Conservation (phyloP, 2,329 filamentous ascomycete species). For the Botryosphaeria agaves region DNA sequence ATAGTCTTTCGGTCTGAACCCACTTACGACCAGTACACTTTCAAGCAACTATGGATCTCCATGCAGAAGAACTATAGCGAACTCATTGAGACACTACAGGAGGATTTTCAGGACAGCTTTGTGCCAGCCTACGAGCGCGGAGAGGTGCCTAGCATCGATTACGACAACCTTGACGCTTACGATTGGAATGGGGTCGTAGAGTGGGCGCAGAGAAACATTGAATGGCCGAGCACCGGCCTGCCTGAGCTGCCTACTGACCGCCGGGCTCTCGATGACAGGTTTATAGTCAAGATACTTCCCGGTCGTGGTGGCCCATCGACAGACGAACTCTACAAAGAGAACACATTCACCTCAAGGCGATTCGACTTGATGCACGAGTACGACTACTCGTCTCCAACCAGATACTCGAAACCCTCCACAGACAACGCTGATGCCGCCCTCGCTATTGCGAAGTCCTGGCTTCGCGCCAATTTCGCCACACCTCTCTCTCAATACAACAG, state of each 20-base stretch:
- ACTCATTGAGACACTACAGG: constrained; percentile 38
- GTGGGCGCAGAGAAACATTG: constrained; percentile 40
- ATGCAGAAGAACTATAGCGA: constrained; percentile 33
- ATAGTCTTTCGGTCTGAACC: constrained; percentile 11
- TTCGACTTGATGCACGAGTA: no score
- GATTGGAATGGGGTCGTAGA: constrained; percentile 50
- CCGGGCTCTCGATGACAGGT: constrained; percentile 26
- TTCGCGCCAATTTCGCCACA: constrained; percentile 26
- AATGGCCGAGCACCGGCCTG: constrained; percentile 8
- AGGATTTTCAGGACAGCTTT: constrained; percentile 48
- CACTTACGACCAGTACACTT: constrained; percentile 1
- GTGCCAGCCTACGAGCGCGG: constrained; percentile 46
- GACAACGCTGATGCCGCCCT: background rate
- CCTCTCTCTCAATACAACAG: constrained; percentile 21
- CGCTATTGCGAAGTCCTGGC: constrained; percentile 22
- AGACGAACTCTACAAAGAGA: constrained; percentile 33
- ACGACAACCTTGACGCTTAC: constrained; percentile 43
- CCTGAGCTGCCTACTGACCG: constrained; percentile 32
- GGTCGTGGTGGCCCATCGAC: constrained; percentile 28
- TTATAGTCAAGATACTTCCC: constrained; percentile 21
- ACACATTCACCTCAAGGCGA: constrained; percentile 25
- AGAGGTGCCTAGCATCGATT: constrained; percentile 44
- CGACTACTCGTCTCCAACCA: no score
- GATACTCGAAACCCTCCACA: no score
- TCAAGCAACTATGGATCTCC: constrained; percentile 20